Evolutionary conservation across 2,329 filamentous ascomycete species (phyloP), one percentile per base, ranked within the genome.

Genomic region (Ceratocystis destructans): DNA sequence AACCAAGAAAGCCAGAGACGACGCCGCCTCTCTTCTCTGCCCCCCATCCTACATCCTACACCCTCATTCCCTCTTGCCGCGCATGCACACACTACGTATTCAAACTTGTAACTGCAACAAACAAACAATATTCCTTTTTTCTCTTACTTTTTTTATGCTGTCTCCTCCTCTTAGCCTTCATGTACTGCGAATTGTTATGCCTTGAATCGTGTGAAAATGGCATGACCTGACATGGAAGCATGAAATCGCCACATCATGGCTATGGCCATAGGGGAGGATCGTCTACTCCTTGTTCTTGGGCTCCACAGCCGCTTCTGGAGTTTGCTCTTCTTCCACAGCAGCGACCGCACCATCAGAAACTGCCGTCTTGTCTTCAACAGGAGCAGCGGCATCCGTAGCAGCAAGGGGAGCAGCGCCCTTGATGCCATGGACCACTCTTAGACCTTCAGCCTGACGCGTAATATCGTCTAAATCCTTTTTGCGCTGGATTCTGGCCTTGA

Each of bases 401-500:
- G 62, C 33, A 50, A 61, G 62, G 17, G 45, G 59, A 59, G 15
- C 55, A 37, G 6, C 28, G 8, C 75, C 76, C 71, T 78, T 77
- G 70, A 80, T 76, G 46, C 79, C 79, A 69, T 77, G 75, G 22
- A 79, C 78, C 5, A 80, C 78, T 69, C 75, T 75, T 50, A 80
- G 73, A 28, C 78, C 78, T 70, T 78, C 77, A 17, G 78, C 78
- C 66, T 75, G 74, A 67, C 72, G 72, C 2, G 76, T 75, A 68
- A 80, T 73, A 22, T 75, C 72, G 66, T 81, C 79, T 45, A 80
- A 71, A 70, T 76, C 74, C 63, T 75, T 73, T 71, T 78, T 79
- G 67, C 77, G 74, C 66, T 74, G 72, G 62, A 79, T 74, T 17
- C 77, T 73, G 44, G 68, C 71, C 71, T 81, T 83, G 53, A 91